Evolutionary conservation across 176 grass and related monocot species (phyloP).

Genomic region (Cenchrus fungigraminus): DNA sequence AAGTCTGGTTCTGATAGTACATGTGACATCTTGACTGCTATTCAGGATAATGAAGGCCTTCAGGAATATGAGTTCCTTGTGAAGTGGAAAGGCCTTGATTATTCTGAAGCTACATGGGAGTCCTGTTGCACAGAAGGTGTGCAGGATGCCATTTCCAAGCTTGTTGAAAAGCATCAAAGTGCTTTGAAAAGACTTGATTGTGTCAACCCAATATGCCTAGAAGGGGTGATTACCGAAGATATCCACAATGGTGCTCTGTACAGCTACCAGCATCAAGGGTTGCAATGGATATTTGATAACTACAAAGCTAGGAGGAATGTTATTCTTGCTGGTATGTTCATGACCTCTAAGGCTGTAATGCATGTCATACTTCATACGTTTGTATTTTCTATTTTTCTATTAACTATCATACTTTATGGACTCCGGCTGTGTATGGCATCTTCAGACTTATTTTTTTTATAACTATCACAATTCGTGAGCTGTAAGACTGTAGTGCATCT

Average conservation of each 20-base stretch:
- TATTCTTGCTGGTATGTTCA: conserved; percentile 69
- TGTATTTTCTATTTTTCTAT: neutral
- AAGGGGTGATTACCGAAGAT: conserved; percentile 27
- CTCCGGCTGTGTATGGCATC: neutral
- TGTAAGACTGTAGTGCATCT: neutral
- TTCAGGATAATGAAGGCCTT: conserved; percentile 36
- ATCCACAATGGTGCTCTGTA: conserved; percentile 46
- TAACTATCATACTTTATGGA: neutral
- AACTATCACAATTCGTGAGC: neutral
- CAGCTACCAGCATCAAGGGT: conserved; percentile 76
- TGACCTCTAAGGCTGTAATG: conserved; percentile 21
- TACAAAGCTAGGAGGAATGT: conserved; percentile 60
- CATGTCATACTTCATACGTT: neutral
- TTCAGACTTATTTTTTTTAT: neutral
- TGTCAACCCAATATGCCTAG: conserved; percentile 15
- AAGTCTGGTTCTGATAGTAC: conserved; percentile 39
- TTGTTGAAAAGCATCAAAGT: conserved; percentile 58
- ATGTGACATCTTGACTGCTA: conserved; percentile 54
- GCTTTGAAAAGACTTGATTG: conserved; percentile 30
- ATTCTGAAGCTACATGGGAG: conserved; percentile 72
- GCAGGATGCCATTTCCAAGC: conserved; percentile 40
- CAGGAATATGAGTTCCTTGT: conserved; percentile 62
- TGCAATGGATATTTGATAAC: conserved; percentile 69
- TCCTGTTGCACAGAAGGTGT: conserved; percentile 46
- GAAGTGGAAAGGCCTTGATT: conserved; percentile 84